Base-by-base conservation (phyloP, 441 rosid species). In the Pelargonium myrrhifolium region DNA sequence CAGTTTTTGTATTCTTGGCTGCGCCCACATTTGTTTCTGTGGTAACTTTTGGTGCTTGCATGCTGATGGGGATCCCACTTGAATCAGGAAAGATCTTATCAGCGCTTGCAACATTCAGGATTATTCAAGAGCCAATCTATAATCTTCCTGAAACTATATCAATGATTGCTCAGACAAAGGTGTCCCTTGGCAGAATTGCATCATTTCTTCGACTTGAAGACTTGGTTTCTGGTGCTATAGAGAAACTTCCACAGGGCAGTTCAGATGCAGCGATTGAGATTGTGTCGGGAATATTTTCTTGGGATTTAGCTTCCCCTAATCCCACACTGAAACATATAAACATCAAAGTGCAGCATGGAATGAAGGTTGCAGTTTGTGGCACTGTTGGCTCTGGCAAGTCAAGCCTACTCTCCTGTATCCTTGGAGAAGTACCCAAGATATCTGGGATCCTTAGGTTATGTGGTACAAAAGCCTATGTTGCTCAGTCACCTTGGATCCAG, bases 401-500 rank as follows among this genome's bases (percentile, higher is more conserved):
- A 4, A 86, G 88, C 72, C 70, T 86, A 22, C 83, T 84, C 14
- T 79, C 87, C 24, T 82, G 87, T 75, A 76, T 84, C 39, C 70
- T 86, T 28, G 88, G 85, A 43, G 86, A 82, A 76, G 68, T 84
- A 37, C 83, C 91, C 3, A 83, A 78, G 72, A 65, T 79, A 68
- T 83, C 88, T 0, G 86, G 87, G 20, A 67, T 72, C 4, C 18
- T 80, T 18, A 82, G 69, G 70, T n/a, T 84, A 45, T 82, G 81
- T 65, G 95, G 97, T 47, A 77, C 75, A 51, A 85, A 86, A 76
- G 97, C 95, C 15, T 90, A 84, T 55, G 87, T 86, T 73, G 78
- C 95, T 45, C 96, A 88, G 73, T 86, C 95, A 17, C 89, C 96
- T 22, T 92, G 98, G 98, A 89, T 88, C 68, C 94, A 86, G 75